Evolutionary conservation across 805 yeast genomes (phyloP), one percentile per base, ranked within the genome.

Genomic region (Ogataea angusta): DNA sequence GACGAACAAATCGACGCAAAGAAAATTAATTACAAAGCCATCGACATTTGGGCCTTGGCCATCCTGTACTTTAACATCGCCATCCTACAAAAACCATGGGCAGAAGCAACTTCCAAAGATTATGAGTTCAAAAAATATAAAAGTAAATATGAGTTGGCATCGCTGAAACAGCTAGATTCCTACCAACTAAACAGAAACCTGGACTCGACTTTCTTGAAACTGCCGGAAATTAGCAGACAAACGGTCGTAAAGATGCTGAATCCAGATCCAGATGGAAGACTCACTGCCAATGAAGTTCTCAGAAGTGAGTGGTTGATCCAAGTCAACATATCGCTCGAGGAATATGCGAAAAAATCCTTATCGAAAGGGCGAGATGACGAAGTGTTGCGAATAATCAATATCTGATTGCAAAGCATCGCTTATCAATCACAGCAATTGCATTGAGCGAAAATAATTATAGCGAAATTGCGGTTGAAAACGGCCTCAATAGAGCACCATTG

Each of bases 21-120:
- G 16, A 34, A 38, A 10, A 33, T 57, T 9, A 45, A 64, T 35
- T 66, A 68, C 40, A 66, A 65, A 38, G 54, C 66, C 3, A 50
- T 67, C 15, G 82, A 76, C 56, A 60, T 66, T 35, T 76, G 82
- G 82, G 63, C 78, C 3, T 49, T 76, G 30, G 80, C 77, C 0
- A 64, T 76, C 7, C 49, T 72, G 6, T 76, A 75, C 49, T 69
- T 73, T 47, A 69, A 71, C 34, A 51, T 76, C 16, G 62, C 49
- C 30, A 56, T 70, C 8, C 61, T 75, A 62, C 55, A 66, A 8
- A 66, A 64, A 30, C 80, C 81, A 2, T 76, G 82, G 82, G 46
- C 49, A 0, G 58, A 48, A 27, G 70, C 80, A 13, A 57, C 56
- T 23, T n/a, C 38, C 2, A 36, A 51, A 5, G 62, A 60, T 30